A percentile compares a stretch with the other conserved stretches of the same genome.
phyloP scores from a whole-genome alignment of 371 early-diverging fungal species.

The Mortierella sp. region DNA sequence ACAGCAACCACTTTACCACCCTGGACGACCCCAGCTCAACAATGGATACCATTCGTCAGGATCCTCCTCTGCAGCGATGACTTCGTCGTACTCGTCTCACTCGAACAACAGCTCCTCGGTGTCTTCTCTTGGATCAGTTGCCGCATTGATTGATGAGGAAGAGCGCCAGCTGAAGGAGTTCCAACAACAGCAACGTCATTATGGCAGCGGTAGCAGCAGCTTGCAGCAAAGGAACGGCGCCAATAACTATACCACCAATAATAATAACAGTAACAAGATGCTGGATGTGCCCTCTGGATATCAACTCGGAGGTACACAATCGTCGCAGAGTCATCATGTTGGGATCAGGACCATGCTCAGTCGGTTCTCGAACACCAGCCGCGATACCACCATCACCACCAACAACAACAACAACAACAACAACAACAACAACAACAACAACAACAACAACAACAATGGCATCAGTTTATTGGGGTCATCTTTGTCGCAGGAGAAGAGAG shows the following conservation, averaged over 20 bases:
- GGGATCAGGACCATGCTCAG: conserved; percentile 49
- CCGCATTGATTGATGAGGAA: conserved; percentile 49
- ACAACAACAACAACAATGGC: neutral
- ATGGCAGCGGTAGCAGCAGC: neutral
- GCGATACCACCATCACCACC: neutral
- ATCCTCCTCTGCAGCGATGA: conserved; percentile 42
- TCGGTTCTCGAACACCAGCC: conserved; percentile 25
- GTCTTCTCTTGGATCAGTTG: conserved; percentile 49
- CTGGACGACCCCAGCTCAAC: conserved; percentile 16
- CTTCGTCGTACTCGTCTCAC: conserved; percentile 33
- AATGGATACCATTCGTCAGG: conserved; percentile 52
- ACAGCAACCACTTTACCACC: neutral
- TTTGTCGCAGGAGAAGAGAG: neutral
- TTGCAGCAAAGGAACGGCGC: neutral
- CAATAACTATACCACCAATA: neutral
- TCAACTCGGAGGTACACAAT: conserved; percentile 13
- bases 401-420: conserved; percentile 6
- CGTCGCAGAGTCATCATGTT: conserved; percentile 36
- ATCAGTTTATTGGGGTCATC: neutral
- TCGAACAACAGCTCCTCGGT: conserved; percentile 46
- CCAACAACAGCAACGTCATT: conserved; percentile 7
- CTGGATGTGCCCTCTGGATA: conserved; percentile 15
- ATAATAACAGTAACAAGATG: conserved; percentile 8
- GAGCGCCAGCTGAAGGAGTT: conserved; percentile 41
- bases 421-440: neutral